Evolutionary conservation across 1,139 yeast species (phyloP).

Genomic region (Zygosaccharomyces pseudobailii): DNA sequence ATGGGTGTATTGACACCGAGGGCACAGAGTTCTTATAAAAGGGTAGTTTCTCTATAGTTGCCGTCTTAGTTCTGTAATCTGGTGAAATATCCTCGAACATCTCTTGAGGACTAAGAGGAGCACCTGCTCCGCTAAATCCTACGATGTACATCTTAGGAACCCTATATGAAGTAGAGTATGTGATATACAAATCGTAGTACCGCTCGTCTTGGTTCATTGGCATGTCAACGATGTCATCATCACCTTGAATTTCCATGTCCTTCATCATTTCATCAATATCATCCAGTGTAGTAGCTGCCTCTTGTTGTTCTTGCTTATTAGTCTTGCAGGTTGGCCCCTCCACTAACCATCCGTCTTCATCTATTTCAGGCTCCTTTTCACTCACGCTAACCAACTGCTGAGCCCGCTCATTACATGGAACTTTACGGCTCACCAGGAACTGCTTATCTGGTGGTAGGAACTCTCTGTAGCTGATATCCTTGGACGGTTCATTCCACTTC

Average conservation of each 20-base stretch:
- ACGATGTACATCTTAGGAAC: conserved; percentile 93
- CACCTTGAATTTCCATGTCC: conserved; percentile 40
- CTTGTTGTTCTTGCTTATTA: conserved; percentile 18
- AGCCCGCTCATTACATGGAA: conserved; percentile 79
- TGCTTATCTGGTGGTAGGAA: conserved; percentile 86
- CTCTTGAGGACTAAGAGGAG: conserved; percentile 78
- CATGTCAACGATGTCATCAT: conserved; percentile 40
- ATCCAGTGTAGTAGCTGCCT: conserved; percentile 23
- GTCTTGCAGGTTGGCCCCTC: conserved; percentile 34
- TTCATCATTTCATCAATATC: conserved; percentile 42
- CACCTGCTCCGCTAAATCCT: conserved; percentile 80
- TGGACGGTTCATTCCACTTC: conserved; percentile 68
- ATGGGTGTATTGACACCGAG: conserved; percentile 91
- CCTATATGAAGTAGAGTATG: conserved; percentile 90
- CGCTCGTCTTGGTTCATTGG: conserved; percentile 45
- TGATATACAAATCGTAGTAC: conserved; percentile 80
- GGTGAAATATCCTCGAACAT: conserved; percentile 93
- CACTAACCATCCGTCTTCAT: conserved; percentile 51
- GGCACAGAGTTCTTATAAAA: conserved; percentile 66
- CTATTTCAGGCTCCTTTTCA: conserved; percentile 38
- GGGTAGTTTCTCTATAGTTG: conserved; percentile 90
- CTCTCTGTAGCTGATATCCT: conserved; percentile 43
- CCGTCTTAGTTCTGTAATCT: conserved; percentile 93
- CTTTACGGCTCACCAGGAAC: conserved; percentile 79
- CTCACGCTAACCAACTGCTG: conserved; percentile 44